Percentiles rank a stretch among this genome's conserved stretches.
phyloP scores from a whole-genome alignment of 768 basidiomycete genomes.

The Auricularia auricula-judae region DNA sequence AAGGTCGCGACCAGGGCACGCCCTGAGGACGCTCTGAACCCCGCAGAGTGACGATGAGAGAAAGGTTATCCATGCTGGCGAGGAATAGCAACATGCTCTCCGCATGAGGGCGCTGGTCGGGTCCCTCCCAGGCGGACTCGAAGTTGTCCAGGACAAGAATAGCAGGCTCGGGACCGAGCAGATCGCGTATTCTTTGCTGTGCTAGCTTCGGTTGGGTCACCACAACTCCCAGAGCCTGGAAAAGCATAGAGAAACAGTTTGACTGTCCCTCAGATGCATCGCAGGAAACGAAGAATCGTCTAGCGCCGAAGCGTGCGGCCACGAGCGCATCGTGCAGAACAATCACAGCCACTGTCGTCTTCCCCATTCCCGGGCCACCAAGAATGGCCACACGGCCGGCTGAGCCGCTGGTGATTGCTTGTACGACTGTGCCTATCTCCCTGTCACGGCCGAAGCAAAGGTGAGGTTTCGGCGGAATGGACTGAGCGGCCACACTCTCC shows the following conservation, averaged over 20 bases:
- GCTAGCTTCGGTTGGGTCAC: too few species aligned
- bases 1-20: neutral
- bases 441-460: neutral
- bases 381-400: slow-evolving; percentile 9
- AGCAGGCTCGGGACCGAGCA: slow-evolving; percentile 5
- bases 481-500: neutral
- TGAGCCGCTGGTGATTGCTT: neutral
- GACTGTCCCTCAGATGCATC: slow-evolving; percentile 4
- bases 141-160: neutral
- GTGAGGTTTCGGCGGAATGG: neutral
- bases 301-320: slow-evolving; percentile 13
- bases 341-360: slow-evolving; percentile 26
- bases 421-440: neutral
- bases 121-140: neutral
- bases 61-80: neutral
- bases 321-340: slow-evolving; percentile 18
- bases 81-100: neutral
- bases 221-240: neutral
- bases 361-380: slow-evolving; percentile 28
- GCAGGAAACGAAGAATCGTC: slow-evolving; percentile 25
- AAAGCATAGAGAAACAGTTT: neutral
- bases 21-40: neutral
- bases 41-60: neutral
- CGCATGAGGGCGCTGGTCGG: neutral
- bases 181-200: neutral